Evolutionary conservation across 2,329 filamentous ascomycete genomes (phyloP), one percentile per base, ranked within the genome.

Genomic region (Pyricularia pennisetigena): DNA sequence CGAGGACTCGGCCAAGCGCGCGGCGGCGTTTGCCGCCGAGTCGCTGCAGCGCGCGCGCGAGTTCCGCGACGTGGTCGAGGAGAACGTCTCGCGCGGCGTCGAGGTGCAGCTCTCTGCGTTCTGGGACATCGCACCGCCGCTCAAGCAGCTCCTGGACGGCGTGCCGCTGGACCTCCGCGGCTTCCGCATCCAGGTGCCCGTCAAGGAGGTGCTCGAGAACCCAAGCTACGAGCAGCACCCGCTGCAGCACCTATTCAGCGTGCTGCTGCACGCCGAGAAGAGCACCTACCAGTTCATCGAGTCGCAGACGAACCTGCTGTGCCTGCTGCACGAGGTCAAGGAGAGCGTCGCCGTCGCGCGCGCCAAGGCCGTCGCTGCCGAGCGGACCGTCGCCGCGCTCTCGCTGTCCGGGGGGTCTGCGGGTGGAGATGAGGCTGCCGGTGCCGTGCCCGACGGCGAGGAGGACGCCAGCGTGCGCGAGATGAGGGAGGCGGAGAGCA

Each of bases 251-350:
- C 84, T 99, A 0, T 95, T 93, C 77, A 90, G 88, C 64, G 81
- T 98, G 28, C 83, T 99, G 9, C 86, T 89, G 6, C 94, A 98
- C 74, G 90, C 93, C 0, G 92, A 96, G 76, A 97, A 95, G 80
- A 94, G 90, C 73, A 94, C 93, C 9, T 96, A 97, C 75, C 95
- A 98, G 77, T 98, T 97, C 79, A 97, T 98, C 74, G 95, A 98
- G 81, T 91, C 89, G 7, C 94, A 98, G 81, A 94, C 88, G 32
- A 97, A 97, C 75, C 82, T 97, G 41, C 83, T 97, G 28, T 98
- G 94, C 74, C 82, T 98, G 54, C 79, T 97, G 68, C 95, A 97
- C 74, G 93, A 97, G 78, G 93, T 97, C 67, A 92, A 93, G 75
- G 92, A 91, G 68, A 89, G 89, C 0, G 88, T 92, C 1, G 89